Evolutionary conservation across 2,329 filamentous ascomycete genomes (phyloP), one percentile per base, ranked within the genome.

Genomic region (Colletotrichum musae): DNA sequence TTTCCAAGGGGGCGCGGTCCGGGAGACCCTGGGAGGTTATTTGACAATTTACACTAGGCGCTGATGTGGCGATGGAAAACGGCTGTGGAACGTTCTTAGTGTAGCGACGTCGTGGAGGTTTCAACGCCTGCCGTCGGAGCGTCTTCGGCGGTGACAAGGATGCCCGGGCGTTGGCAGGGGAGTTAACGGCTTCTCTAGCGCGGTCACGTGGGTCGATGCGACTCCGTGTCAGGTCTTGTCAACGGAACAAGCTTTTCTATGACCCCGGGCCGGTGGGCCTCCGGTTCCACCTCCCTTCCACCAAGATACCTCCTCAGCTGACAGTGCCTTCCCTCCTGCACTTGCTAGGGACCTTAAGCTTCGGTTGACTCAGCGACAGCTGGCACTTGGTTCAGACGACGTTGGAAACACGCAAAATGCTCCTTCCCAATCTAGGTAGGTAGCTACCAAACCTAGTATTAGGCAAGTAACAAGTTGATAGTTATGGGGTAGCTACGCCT

Each of bases 151-250:
- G 16, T 43, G 41, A 6, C 28, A 39, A 18, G 16, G 57, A 58
- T 59, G 52, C 51, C 43, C 62, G 66, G 51, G 66, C 62, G 51
- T 69, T 52, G 62, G 62, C 26, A 18, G 41, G 60, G 16, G 26
- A 64, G 59, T 16, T 48, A 45, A 43, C 50, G 39, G 50, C 58
- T 32, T 64, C 47, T 26, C 53, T 51, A 36, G 62, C 18, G n/a
- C 62, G 15, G 66, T 69, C 66, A 69, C 66, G 66, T 69, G 66
- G 66, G 66, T 51, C 56, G 62, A 60, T 57, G 62, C 66, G 57
- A 69, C 66, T 2, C 21, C 21, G 21, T 24, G 21, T 2, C 21
- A 24, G 21, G 21, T 36, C 41, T 51, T 65, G 62, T 62, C 60
- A 69, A 52, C 66, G 61, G 66, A 47, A 60, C 66, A 69, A 69